Percentiles rank a stretch among this genome's conserved stretches.
These are phyloP conservation scores for Umbilicaria muhlenbergii DNA, from an alignment of 495 filamentous ascomycete genomes.

Conservation along the genomic window DNA sequence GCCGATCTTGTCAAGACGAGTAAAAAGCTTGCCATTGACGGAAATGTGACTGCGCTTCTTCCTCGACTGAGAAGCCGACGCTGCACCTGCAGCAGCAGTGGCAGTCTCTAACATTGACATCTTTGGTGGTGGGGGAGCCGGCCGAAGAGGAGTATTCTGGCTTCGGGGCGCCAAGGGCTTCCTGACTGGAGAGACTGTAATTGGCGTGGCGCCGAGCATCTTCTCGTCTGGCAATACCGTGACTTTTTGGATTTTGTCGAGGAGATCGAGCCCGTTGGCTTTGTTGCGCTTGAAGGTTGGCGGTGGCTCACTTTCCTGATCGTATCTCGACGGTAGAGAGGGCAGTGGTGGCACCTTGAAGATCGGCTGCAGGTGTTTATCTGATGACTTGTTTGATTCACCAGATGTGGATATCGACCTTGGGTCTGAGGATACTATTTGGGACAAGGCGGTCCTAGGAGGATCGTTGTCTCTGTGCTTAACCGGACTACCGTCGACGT, in stretches of 20 bases:
- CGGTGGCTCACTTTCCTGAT: slow-evolving; percentile 73
- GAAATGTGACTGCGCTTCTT: slow-evolving; percentile 66
- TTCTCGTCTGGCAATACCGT: slow-evolving; percentile 32
- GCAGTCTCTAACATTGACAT: slow-evolving; percentile 91
- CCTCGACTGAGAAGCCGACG: slow-evolving; percentile 48
- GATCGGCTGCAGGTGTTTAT: slow-evolving; percentile 30
- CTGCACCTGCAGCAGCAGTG: slow-evolving; percentile 67
- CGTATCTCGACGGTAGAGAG: slow-evolving; percentile 40
- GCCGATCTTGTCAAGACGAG: slow-evolving; percentile 75
- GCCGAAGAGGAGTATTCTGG: slow-evolving; percentile 68
- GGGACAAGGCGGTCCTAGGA: slow-evolving; percentile 22
- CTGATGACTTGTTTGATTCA: slow-evolving; percentile 22
- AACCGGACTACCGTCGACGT: too few relatives aligned
- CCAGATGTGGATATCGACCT: slow-evolving; percentile 26
- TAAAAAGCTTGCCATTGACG: slow-evolving; percentile 85
- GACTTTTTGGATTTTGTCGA: slow-evolving; percentile 45
- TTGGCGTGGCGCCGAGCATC: slow-evolving; percentile 27
- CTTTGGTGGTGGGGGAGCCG: slow-evolving; percentile 78
- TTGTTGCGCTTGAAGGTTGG: slow-evolving; percentile 59
- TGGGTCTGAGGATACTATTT: slow-evolving; percentile 25
- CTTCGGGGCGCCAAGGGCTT: slow-evolving; percentile 55
- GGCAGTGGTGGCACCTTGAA: slow-evolving; percentile 52
- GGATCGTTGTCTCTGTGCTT: background rate
- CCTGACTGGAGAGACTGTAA: slow-evolving; percentile 39
- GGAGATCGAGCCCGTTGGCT: slow-evolving; percentile 34